Evolutionary conservation across 164 flowering plant genomes (phyloP).

Genomic region (Kalanchoe fedtschenkoi): DNA sequence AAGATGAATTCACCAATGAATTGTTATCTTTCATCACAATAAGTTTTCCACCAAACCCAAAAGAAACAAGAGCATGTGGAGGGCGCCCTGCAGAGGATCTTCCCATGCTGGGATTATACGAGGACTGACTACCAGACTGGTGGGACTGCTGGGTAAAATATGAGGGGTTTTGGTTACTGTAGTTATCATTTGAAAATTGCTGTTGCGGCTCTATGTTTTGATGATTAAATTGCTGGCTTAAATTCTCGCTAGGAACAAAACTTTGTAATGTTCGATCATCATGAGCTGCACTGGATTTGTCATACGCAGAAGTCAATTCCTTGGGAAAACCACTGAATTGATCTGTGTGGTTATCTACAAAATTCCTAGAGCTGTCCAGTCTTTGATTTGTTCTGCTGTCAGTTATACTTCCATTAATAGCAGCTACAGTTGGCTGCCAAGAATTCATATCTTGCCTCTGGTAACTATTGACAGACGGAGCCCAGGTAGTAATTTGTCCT

Average conservation of each 20-base stretch:
- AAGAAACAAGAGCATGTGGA: constrained; percentile 81
- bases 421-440: constrained; percentile 32
- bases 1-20: constrained; percentile 35
- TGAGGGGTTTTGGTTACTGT: constrained; percentile 29
- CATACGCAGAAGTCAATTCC: constrained; percentile 23
- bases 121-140: constrained; percentile 27
- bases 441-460: constrained; percentile 22
- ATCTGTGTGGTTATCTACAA: constrained; percentile 17
- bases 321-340: constrained; percentile 25
- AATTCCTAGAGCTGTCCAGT: constrained; percentile 14
- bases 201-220: constrained; percentile 25
- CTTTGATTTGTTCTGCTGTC: constrained; percentile 3
- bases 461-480: constrained; percentile 20
- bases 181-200: constrained; percentile 31
- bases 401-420: background rate
- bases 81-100: constrained; percentile 94
- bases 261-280: constrained; percentile 20
- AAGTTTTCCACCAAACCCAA: constrained; percentile 99
- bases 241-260: constrained; percentile 29
- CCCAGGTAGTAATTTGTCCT: constrained; percentile 38
- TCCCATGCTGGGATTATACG: constrained; percentile 30
- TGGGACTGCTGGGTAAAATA: constrained; percentile 26
- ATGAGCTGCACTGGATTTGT: constrained; percentile 19
- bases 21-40: constrained; percentile 56
- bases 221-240: constrained; percentile 31